A percentile compares a stretch with the other conserved stretches of the same genome.
phyloP scores from a whole-genome alignment of 805 yeast genomes.

The Sungouiella blattae region DNA sequence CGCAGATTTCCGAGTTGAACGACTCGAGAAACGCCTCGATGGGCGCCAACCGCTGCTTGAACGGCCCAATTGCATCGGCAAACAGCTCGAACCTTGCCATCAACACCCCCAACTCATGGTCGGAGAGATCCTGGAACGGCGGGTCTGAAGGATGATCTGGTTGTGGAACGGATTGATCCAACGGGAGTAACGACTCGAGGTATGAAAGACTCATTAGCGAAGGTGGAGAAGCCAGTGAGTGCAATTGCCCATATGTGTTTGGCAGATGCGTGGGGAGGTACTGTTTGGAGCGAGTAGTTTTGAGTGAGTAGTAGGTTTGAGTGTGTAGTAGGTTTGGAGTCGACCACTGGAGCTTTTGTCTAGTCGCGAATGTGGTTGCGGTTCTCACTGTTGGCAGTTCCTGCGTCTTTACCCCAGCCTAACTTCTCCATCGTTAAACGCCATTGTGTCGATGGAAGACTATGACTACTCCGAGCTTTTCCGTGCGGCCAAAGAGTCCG shows the following conservation, averaged over 20 bases:
- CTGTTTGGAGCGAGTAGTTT: too few relatives aligned
- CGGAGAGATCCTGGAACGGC: conserved; percentile 10
- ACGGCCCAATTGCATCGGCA: conserved; percentile 10
- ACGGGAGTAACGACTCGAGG: conserved; percentile 14
- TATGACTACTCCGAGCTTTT: conserved; percentile 1
- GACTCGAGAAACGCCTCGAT: conserved; percentile 48
- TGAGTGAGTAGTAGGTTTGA: too few relatives aligned
- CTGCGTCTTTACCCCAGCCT: too few relatives aligned
- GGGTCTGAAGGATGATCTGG: not conserved
- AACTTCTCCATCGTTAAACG: too few relatives aligned
- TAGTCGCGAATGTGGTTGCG: too few relatives aligned
- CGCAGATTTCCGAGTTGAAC: conserved; percentile 52
- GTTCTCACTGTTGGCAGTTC: too few relatives aligned
- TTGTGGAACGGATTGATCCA: not conserved
- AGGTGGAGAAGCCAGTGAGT: too few relatives aligned
- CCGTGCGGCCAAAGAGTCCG: not conserved
- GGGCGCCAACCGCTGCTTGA: conserved; percentile 37
- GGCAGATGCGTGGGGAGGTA: too few relatives aligned
- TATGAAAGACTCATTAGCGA: conserved; percentile 12
- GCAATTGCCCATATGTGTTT: too few relatives aligned
- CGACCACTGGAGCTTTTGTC: too few relatives aligned
- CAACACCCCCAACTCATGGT: conserved; percentile 14
- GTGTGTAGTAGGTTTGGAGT: too few relatives aligned
- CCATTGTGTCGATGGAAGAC: too few relatives aligned
- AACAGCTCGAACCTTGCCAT: conserved; percentile 13